phyloP scores from a whole-genome alignment of 1,284 basidiomycete species.

The Ustilago cynodontis region DNA sequence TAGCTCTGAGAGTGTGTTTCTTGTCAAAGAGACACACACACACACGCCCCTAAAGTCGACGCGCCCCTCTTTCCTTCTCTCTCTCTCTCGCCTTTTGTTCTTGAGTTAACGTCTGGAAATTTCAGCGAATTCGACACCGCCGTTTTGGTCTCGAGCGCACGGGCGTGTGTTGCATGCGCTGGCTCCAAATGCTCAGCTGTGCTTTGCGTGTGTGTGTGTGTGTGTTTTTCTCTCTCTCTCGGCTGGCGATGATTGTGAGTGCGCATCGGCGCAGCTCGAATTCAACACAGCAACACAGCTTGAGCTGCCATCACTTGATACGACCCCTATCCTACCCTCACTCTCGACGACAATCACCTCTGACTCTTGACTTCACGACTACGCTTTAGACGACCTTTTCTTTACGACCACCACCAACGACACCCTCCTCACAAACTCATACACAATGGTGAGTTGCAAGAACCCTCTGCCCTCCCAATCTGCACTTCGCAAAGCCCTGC shows the following conservation, averaged over 20 bases:
- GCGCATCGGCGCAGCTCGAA: conserved; percentile 17
- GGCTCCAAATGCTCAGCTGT: background rate
- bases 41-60: conserved; percentile 5
- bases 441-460: conserved; percentile 42
- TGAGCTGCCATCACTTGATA: background rate
- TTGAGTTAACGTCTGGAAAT: background rate
- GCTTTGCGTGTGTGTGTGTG: background rate
- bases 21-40: too few relatives aligned
- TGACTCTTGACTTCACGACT: background rate
- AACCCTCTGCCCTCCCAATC: background rate
- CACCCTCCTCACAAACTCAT: conserved; percentile 9
- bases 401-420: conserved; percentile 21
- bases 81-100: background rate
- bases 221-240: conserved; percentile 8
- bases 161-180: conserved; percentile 8
- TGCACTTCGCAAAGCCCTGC: background rate
- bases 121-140: conserved; percentile 11
- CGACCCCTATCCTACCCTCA: conserved; percentile 37
- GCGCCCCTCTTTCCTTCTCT: conserved; percentile 9
- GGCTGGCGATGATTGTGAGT: conserved; percentile 3
- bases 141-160: conserved; percentile 4
- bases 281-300: conserved; percentile 2
- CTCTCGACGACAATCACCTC: conserved; percentile 27
- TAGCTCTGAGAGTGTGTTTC: background rate
- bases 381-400: background rate